These are phyloP conservation scores for Pythium folliculosum DNA, from an alignment of 352 stramenopile species.

Conservation along the genomic window DNA sequence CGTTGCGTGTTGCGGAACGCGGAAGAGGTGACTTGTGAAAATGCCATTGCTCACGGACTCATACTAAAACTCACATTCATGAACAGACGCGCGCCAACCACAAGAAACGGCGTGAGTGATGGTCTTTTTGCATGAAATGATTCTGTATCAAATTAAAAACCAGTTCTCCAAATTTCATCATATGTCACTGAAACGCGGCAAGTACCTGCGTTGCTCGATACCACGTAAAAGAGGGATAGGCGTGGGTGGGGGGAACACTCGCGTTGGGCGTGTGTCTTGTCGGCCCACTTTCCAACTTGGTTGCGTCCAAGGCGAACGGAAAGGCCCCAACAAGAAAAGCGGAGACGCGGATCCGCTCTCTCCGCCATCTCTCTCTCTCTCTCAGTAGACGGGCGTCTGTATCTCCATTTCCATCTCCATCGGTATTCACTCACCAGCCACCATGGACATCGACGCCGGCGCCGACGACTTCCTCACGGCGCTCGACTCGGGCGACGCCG, in stretches of 20 bases:
- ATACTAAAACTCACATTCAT: no score
- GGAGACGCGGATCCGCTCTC: no score
- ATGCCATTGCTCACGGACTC: no score
- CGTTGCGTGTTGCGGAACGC: neutral
- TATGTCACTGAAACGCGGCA: neutral
- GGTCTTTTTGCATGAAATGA: neutral
- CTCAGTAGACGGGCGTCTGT: no score
- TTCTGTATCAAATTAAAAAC: neutral
- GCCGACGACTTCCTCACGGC: conserved; percentile 84
- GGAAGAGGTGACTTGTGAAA: no score
- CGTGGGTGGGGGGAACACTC: conserved; percentile 5
- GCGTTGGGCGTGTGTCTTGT: neutral
- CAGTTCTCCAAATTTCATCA: neutral
- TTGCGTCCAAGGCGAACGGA: conserved; percentile 1
- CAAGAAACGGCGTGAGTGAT: neutral
- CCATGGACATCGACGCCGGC: conserved; percentile 76
- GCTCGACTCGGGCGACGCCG: conserved; percentile 63
- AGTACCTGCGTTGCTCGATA: neutral
- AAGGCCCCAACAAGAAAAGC: neutral
- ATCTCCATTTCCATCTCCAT: no score
- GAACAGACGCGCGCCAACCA: neutral
- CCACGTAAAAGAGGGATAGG: neutral
- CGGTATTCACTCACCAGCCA: no score
- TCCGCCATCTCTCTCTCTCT: no score
- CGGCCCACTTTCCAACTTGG: conserved; percentile 10